phyloP scores from a whole-genome alignment of 1,284 basidiomycete species.

The Pseudozyma sp. region DNA sequence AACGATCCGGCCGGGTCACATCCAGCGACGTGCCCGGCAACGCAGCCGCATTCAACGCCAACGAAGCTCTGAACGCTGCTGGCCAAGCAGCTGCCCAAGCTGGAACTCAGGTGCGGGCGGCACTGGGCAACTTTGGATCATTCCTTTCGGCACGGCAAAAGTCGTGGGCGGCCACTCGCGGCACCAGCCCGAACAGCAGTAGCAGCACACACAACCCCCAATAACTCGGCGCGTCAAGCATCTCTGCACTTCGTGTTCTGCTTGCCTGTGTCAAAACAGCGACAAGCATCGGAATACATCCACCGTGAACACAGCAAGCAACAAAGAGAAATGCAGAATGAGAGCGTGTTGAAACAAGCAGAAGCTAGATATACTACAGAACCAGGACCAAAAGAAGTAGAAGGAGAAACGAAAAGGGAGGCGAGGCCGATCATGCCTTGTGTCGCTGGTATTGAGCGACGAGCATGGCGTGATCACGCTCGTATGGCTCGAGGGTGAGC shows the following conservation, averaged over 20 bases:
- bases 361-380: conserved; percentile 52
- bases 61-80: conserved; percentile 44
- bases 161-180: conserved; percentile 43
- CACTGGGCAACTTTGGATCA: conserved; percentile 61
- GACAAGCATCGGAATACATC: too few species aligned
- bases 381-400: conserved; percentile 30
- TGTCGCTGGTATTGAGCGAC: conserved; percentile 67
- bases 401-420: conserved; percentile 14
- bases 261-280: too few species aligned
- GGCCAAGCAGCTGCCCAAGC: conserved; percentile 57
- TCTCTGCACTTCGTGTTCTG: not conserved
- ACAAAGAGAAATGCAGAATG: conserved; percentile 23
- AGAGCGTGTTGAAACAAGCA: conserved; percentile 37
- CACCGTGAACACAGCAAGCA: not conserved
- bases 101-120: conserved; percentile 59
- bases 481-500: conserved; percentile 75
- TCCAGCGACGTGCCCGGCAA: conserved; percentile 6
- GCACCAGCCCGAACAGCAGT: conserved; percentile 10
- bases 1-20: conserved; percentile 29
- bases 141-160: conserved; percentile 58
- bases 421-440: conserved; percentile 37
- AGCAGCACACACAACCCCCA: conserved; percentile 2
- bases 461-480: conserved; percentile 68
- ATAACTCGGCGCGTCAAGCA: not conserved
- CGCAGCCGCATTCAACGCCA: conserved; percentile 31